phyloP scores from a whole-genome alignment of 805 yeast genomes.

The Myxozyma udenii region DNA sequence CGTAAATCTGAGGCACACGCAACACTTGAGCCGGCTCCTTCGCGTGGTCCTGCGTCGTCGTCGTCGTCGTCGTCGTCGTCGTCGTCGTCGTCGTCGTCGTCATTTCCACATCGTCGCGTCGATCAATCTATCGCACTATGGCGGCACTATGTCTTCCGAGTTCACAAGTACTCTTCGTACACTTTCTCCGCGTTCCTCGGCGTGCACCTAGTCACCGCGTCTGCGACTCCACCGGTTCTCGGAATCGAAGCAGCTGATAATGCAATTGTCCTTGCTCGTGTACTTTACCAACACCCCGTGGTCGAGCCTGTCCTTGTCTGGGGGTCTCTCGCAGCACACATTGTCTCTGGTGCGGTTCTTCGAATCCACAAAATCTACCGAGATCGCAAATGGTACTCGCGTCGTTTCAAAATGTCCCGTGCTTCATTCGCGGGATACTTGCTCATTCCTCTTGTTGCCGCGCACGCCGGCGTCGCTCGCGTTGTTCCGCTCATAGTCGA shows the following conservation, averaged over 20 bases:
- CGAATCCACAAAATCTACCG: conserved; percentile 33
- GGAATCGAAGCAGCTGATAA: conserved; percentile 43
- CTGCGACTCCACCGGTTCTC: conserved; percentile 50
- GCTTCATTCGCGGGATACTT: conserved; percentile 59
- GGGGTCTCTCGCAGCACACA: conserved; percentile 50
- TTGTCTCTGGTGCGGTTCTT: conserved; percentile 50
- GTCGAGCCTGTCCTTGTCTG: conserved; percentile 51
- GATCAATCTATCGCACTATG: conserved; percentile 1
- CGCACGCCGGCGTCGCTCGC: conserved; percentile 51
- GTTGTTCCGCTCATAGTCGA: conserved; percentile 52
- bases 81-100: background rate
- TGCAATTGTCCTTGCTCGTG: conserved; percentile 56
- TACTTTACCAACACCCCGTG: conserved; percentile 54
- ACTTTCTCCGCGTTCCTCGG: conserved; percentile 55
- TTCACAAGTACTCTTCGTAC: conserved; percentile 62
- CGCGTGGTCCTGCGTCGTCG: background rate
- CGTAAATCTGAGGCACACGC: no score
- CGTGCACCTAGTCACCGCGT: conserved; percentile 56
- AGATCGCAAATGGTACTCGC: conserved; percentile 32
- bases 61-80: background rate
- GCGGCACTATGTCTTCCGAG: conserved; percentile 16
- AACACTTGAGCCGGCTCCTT: no score
- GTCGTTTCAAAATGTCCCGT: conserved; percentile 45
- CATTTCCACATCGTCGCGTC: background rate
- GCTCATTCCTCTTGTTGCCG: conserved; percentile 45